phyloP scores from a whole-genome alignment of 75 land plant genomes.

The Pinus taeda region DNA sequence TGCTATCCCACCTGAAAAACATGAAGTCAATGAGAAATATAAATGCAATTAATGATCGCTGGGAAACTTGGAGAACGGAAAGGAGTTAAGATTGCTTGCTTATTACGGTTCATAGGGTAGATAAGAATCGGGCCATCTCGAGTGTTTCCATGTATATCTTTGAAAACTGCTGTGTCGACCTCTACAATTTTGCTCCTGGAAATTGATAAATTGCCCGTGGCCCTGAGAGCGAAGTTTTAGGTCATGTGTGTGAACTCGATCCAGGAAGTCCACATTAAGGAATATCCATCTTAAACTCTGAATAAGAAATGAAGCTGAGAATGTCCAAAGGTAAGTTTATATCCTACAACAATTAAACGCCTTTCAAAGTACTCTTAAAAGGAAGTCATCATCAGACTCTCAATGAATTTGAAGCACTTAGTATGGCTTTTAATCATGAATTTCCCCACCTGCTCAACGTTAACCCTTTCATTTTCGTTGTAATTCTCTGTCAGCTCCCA shows the following conservation, averaged over 20 bases:
- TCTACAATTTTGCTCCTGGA: slow-evolving; percentile 26
- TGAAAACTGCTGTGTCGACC: slow-evolving; percentile 28
- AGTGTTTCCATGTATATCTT: slow-evolving; percentile 9
- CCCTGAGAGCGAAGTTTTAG: slow-evolving; percentile 17
- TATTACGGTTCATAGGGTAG: slow-evolving; percentile 34
- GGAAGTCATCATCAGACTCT: too few relatives aligned
- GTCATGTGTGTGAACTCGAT: slow-evolving; percentile 34
- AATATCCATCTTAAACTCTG: slow-evolving; percentile 20
- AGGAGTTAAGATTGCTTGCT: slow-evolving; percentile 14
- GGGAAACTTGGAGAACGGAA: background rate
- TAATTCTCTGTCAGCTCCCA: slow-evolving; percentile 19
- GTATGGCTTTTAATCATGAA: too few relatives aligned
- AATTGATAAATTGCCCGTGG: slow-evolving; percentile 29
- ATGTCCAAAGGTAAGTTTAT: slow-evolving; percentile 12
- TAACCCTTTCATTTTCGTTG: background rate
- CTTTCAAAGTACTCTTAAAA: background rate
- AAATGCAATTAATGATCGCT: too few relatives aligned
- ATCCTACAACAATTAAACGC: slow-evolving; percentile 1
- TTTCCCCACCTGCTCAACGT: background rate
- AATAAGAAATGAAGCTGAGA: slow-evolving; percentile 17
- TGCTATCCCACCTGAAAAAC: slow-evolving; percentile 58
- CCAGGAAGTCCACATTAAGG: slow-evolving; percentile 33
- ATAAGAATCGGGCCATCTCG: slow-evolving; percentile 29
- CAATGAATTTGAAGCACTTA: too few relatives aligned
- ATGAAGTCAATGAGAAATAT: background rate